Conservation (phyloP, 805 yeast species). For the Monosporozyma servazzii region DNA sequence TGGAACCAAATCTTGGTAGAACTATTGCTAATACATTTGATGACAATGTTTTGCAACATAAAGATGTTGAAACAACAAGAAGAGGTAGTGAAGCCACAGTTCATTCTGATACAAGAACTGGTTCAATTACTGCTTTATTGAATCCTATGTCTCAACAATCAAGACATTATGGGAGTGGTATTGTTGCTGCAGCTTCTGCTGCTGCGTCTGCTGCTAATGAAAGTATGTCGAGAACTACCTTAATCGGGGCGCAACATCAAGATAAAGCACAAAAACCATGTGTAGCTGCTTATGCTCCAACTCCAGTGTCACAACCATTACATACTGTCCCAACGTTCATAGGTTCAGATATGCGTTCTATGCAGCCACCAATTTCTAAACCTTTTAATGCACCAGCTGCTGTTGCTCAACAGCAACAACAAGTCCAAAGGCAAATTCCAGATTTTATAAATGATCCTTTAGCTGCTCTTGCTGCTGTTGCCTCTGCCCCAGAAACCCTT, state of each 20-base stretch:
- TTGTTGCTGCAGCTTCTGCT: not conserved
- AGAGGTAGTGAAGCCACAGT: constrained; percentile 1
- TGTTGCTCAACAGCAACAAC: not conserved
- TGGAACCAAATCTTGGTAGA: not conserved
- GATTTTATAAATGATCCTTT: constrained; percentile 30
- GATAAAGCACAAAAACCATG: not conserved
- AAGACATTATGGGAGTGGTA: not conserved
- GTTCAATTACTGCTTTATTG: constrained; percentile 11
- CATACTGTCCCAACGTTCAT: not conserved
- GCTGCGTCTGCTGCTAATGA: not conserved
- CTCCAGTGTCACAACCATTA: not conserved
- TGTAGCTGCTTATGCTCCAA: not conserved
- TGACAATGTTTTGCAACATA: not conserved
- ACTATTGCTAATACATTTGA: not conserved
- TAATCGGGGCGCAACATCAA: not conserved
- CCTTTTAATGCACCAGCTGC: not conserved
- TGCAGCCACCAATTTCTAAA: not conserved
- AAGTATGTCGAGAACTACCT: constrained; percentile 2
- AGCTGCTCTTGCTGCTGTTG: constrained; percentile 32
- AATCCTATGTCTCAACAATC: constrained; percentile 8
- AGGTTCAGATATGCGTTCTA: not conserved
- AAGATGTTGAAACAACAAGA: not conserved
- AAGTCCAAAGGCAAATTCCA: constrained; percentile 3
- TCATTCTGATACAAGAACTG: constrained; percentile 6
- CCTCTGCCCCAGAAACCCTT: constrained; percentile 28